Conservation (phyloP, 495 filamentous ascomycete genomes). For the Lasiosphaeria hispida region DNA sequence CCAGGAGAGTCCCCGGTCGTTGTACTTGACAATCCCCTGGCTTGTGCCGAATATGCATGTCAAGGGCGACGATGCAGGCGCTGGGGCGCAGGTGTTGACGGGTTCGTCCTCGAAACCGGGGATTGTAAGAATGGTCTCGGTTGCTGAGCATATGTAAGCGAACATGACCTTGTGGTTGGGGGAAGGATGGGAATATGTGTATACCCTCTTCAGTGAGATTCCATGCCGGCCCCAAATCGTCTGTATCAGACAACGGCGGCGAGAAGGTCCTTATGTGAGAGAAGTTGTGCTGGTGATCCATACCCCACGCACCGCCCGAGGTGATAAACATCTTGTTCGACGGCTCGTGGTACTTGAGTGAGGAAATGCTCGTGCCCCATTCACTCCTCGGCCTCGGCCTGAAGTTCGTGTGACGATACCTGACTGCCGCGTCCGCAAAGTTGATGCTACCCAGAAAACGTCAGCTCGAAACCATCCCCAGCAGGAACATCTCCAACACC, state of each 20-base stretch:
- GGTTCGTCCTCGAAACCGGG: background rate
- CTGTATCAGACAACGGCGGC: constrained; percentile 3
- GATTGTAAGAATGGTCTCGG: no score
- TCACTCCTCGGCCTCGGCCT: background rate
- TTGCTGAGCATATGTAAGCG: no score
- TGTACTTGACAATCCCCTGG: constrained; percentile 25
- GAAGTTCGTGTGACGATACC: constrained; percentile 1
- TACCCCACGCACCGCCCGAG: background rate
- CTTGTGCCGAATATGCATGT: constrained; percentile 34
- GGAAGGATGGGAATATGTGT: background rate
- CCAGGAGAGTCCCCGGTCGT: constrained; percentile 11
- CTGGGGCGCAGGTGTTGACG: constrained; percentile 17
- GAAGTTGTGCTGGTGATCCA: no score
- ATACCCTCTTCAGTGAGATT: constrained; percentile 9
- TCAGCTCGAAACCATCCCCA: background rate
- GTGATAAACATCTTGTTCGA: constrained; percentile 29
- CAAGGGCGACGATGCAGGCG: constrained; percentile 17
- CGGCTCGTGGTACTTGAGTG: constrained; percentile 32
- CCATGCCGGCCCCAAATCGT: constrained; percentile 15
- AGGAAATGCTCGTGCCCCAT: constrained; percentile 16
- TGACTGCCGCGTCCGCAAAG: constrained; percentile 6
- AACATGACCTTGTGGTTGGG: background rate
- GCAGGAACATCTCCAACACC: background rate
- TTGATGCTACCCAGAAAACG: constrained; percentile 14
- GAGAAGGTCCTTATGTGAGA: constrained; percentile 15